A percentile compares a stretch with the other conserved stretches of the same genome.
These are phyloP conservation scores for Kazachstania africana DNA, from an alignment of 805 yeast genomes.

Conservation along the genomic window DNA sequence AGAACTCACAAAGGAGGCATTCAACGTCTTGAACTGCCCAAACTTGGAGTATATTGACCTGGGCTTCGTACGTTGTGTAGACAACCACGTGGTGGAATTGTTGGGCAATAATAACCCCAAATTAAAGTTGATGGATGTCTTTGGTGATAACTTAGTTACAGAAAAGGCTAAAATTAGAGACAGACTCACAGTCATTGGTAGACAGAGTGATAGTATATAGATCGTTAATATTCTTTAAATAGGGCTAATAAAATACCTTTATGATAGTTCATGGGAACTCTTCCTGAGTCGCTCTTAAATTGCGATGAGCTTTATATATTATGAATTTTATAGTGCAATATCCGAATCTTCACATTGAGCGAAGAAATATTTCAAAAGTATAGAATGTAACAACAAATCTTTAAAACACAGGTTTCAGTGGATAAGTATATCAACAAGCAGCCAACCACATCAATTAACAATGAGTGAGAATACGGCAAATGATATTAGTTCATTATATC, in stretches of 20 bases:
- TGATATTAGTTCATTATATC: conserved; percentile 62
- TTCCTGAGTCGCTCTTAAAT: too few relatives aligned
- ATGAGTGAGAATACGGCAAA: conserved; percentile 6
- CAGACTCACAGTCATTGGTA: conserved; percentile 56
- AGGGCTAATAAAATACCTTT: too few relatives aligned
- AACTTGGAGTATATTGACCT: conserved; percentile 56
- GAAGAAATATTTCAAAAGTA: too few relatives aligned
- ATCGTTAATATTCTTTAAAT: too few relatives aligned
- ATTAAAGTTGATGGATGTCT: conserved; percentile 61
- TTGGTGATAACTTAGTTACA: conserved; percentile 66
- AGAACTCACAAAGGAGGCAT: conserved; percentile 38
- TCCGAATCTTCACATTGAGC: too few relatives aligned
- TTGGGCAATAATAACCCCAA: conserved; percentile 50
- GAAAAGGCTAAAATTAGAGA: conserved; percentile 38
- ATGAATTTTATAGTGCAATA: too few relatives aligned
- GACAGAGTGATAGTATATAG: conserved; percentile 54
- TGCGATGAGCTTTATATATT: too few relatives aligned
- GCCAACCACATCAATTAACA: too few relatives aligned
- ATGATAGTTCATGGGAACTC: too few relatives aligned
- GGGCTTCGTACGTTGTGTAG: conserved; percentile 71
- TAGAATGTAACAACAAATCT: too few relatives aligned
- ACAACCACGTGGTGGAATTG: conserved; percentile 52
- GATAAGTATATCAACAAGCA: too few relatives aligned
- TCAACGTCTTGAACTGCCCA: conserved; percentile 41
- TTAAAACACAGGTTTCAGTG: too few relatives aligned